Evolutionary conservation across 345 rosid genomes (phyloP).

Genomic region (Erucastrum elatum): DNA sequence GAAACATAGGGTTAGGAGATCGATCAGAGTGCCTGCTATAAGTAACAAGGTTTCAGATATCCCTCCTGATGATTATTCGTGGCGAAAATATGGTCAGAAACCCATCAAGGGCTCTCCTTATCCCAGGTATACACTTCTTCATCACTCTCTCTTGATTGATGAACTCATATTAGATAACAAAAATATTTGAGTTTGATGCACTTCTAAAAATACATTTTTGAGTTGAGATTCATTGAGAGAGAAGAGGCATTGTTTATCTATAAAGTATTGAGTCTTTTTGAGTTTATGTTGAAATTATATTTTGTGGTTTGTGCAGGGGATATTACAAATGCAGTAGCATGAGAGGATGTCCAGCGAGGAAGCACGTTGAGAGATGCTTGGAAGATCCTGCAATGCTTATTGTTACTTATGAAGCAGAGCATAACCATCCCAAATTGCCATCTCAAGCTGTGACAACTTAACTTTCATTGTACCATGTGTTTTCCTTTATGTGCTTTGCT

Average conservation of each 20-base stretch:
- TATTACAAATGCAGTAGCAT: constrained; percentile 98
- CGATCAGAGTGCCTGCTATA: constrained; percentile 79
- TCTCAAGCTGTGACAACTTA: constrained; percentile 67
- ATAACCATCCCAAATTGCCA: constrained; percentile 71
- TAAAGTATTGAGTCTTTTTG: not conserved
- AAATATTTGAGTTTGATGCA: not conserved
- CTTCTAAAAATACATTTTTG: too few species aligned
- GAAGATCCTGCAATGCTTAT: constrained; percentile 90
- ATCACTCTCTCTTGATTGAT: not conserved
- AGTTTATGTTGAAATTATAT: not conserved
- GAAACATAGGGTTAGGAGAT: constrained; percentile 66
- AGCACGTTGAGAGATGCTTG: constrained; percentile 94
- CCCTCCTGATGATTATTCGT: constrained; percentile 80
- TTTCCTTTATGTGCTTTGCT: constrained; percentile 4
- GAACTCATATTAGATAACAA: not conserved
- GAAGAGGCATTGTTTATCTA: too few species aligned
- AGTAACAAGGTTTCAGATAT: constrained; percentile 83
- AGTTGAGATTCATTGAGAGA: not conserved
- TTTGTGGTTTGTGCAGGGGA: constrained; percentile 57
- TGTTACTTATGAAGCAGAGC: constrained; percentile 97
- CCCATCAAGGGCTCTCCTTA: constrained; percentile 84
- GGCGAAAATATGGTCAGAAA: constrained; percentile 89
- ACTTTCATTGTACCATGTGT: constrained; percentile 14
- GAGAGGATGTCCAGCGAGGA: constrained; percentile 99
- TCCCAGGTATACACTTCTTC: constrained; percentile 55